Base-by-base conservation (phyloP, 2,329 filamentous ascomycete species). In the Botrytis squamosa region DNA sequence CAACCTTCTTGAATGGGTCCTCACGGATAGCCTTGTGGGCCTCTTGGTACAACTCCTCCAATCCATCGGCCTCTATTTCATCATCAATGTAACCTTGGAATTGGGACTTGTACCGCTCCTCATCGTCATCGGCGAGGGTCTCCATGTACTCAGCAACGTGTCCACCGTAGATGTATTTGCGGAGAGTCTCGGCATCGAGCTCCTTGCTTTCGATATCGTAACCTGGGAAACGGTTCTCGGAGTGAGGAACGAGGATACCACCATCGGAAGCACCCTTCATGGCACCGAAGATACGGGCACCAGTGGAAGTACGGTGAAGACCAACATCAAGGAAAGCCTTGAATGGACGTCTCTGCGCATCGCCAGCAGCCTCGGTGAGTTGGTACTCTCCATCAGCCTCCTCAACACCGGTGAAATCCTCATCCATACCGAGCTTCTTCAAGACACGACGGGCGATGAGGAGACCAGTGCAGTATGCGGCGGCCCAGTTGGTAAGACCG, bases 91-190 rank as follows among this genome's bases (percentile, higher is more conserved):
- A 99, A 87, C 96, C 92, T 85, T 91, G 88, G 92, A 99, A 99
- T 89, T 99, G 96, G 81, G 90, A 91, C 90, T 95, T 95, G 93
- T 94, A 99, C 84, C 96, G 95, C 91, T 99, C 96, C 93, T 99
- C 96, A 84, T 99, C 96, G 84, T 99, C 96, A 82, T 99, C 96
- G 86, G 96, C 96, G 79, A 99, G 93, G 75, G 92, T 96, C 92
- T 99, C 96, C 96, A 99, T 99, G 92, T 99, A 99, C 91, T 99
- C 96, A 81, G 95, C 95, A 79, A 99, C 93, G 91, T 99, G 96
- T 77, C 96, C 95, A 83, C 90, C 96, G 86, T 93, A 95, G 90
- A 99, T 99, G 92, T 99, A 99, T 89, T 95, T 97, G 90, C 95
- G 94, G 84, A 99, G 93, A 80, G 90, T 92, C 86, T 99, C 96